Evolutionary conservation across 2,329 filamentous ascomycete species (phyloP), one percentile per base, ranked within the genome.

Genomic region (Macrophomina tecta): DNA sequence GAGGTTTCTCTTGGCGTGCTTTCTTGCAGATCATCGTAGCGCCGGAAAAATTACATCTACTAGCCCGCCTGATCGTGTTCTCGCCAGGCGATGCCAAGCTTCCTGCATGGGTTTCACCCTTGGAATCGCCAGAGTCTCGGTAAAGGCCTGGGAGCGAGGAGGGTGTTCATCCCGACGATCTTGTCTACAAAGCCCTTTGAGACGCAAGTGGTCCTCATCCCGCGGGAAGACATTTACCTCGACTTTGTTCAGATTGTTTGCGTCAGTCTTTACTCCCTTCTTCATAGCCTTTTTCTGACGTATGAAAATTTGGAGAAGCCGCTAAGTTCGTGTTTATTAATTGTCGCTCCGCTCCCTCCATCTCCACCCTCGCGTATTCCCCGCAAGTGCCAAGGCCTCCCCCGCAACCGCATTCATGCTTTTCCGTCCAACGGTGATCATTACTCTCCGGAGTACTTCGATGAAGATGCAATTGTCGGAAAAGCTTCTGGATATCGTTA

Each of bases 371-470:
- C 56, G 56, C 56, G 16, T 61, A 16, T 62, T 62, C 58, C 58
- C 58, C 58, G 58, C 58, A 62, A 49, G 23, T 32, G 58, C 58
- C 58, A 62, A 62, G 58, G 32, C 58, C 18, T 40, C 14, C 58
- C 58, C 58, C 58, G 45, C 58, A 62, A 49, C n/a, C 5, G 38
- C 58, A 2, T 34, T 45, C 40, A 34, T 36, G 42, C 45, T 62
- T 62, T 62, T 62, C 58, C 58, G 45, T 38, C 30, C 30, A 38
- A 38, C 42, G 56, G 42, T 14, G 28, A 36, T 48, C 42, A 36
- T 12, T 5, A 23, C 42, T 48, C 30, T 49, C 28, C 32, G 42
- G 38, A 7, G 38, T 9, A 16, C 3, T 32, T 30, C 8, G 11
- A 3, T 48, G 4, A 14, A 48, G 8, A 9, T 34, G 5, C 8